Conservation (phyloP, 176 grass and related monocot genomes). For the Triticum monococcum region DNA sequence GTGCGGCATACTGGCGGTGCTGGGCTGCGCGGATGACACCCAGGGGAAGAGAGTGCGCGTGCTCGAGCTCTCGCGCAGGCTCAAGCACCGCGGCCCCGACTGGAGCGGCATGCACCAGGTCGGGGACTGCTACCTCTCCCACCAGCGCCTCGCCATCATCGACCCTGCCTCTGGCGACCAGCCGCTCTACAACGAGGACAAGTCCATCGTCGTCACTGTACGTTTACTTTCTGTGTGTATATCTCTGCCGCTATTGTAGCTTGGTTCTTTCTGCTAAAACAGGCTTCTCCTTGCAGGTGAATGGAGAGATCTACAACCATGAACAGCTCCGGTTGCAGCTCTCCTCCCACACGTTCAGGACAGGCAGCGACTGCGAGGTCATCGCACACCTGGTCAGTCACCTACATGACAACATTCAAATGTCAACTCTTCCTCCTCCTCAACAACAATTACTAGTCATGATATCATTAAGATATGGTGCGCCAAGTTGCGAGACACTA, state of each 20-base stretch:
- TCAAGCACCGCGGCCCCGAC: slow-evolving; percentile 76
- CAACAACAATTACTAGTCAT: not conserved
- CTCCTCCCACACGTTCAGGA: slow-evolving; percentile 65
- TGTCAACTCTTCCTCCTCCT: not conserved
- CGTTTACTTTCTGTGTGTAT: not conserved
- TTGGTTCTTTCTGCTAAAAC: not conserved
- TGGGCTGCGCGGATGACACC: slow-evolving; percentile 47
- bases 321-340: slow-evolving; percentile 44
- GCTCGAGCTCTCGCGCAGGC: slow-evolving; percentile 73
- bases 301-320: slow-evolving; percentile 96
- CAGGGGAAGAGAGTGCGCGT: slow-evolving; percentile 48
- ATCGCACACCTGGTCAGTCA: slow-evolving; percentile 71
- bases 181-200: slow-evolving; percentile 79
- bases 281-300: slow-evolving; percentile 43
- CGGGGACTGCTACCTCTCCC: slow-evolving; percentile 65
- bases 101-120: slow-evolving; percentile 64
- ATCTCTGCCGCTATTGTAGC: not conserved
- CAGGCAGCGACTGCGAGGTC: slow-evolving; percentile 91
- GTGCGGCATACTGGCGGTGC: slow-evolving; percentile 67
- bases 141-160: slow-evolving; percentile 79
- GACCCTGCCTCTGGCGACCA: slow-evolving; percentile 83
- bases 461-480: not conserved
- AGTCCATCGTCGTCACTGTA: slow-evolving; percentile 60
- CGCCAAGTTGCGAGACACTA: not conserved
- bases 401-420: not conserved